Base-by-base conservation (phyloP, 2,329 filamentous ascomycete genomes). In the Talaromyces sp. region DNA sequence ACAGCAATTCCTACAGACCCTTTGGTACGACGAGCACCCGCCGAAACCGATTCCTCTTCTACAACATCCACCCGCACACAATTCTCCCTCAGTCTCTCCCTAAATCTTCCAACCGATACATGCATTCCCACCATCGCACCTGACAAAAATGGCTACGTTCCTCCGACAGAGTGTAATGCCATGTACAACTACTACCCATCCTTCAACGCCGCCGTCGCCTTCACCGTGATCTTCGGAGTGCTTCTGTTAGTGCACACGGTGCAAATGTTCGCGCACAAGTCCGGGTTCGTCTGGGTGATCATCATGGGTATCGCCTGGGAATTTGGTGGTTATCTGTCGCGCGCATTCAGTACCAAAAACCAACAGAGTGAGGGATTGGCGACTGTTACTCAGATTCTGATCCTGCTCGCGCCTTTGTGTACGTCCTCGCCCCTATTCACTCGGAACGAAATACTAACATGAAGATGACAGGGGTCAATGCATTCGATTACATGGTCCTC, bases 401-500 rank as follows among this genome's bases (percentile, higher is more conserved):
- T 84, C 43, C 72, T 84, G 1, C 73, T 83, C 4, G 78, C 80
- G 0, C 77, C 77, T 10, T 53, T 64, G 15, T 64, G 62, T 64
- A 59, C 31, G 62, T 64, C 19, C n/a, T n/a, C n/a, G n/a, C n/a
- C n/a, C n/a, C n/a, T n/a, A n/a, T n/a, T n/a, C n/a, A n/a, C n/a
- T n/a, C n/a, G n/a, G n/a, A n/a, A n/a, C n/a, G n/a, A n/a, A n/a
- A n/a, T n/a, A n/a, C n/a, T n/a, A n/a, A n/a, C n/a, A n/a, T n/a
- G n/a, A n/a, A n/a, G n/a, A 17, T 40, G 6, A 45, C 47, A 64
- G 62, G 62, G 62, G 66, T 83, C n/a, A 83, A 83, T 65, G 80
- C 80, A 1, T 83, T 80, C 66, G 76, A 77, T 29, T 83, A 82
- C 71, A 81, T 83, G 78, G 73, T 79, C 3, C 73, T 83, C 15